These are phyloP conservation scores for Blastobotrys proliferans DNA, from an alignment of 1,139 yeast species.

Conservation along the genomic window DNA sequence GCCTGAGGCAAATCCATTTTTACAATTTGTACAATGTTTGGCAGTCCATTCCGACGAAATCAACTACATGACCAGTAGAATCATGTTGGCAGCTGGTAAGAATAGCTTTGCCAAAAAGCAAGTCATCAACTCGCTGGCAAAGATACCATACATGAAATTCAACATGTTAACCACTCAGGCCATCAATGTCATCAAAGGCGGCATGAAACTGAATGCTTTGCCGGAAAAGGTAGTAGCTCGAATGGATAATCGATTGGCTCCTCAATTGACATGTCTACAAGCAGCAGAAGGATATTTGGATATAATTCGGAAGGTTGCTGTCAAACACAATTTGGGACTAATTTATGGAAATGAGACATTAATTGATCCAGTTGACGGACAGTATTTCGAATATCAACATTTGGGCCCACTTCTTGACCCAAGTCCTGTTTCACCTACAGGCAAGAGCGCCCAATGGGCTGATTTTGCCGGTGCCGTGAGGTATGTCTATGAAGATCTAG, in stretches of 20 bases:
- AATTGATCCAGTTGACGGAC: slow-evolving; percentile 15
- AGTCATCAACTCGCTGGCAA: slow-evolving; percentile 4
- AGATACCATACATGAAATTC: slow-evolving; percentile 27
- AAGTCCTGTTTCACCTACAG: slow-evolving; percentile 53
- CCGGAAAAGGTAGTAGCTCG: slow-evolving; percentile 60
- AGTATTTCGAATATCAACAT: slow-evolving; percentile 1
- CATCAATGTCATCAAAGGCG: slow-evolving; percentile 64
- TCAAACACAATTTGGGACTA: slow-evolving; percentile 46
- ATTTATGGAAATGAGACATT: too few species aligned
- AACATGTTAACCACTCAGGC: slow-evolving; percentile 64
- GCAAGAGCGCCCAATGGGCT: slow-evolving; percentile 48
- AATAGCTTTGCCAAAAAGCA: slow-evolving; percentile 16
- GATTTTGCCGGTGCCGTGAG: slow-evolving; percentile 54
- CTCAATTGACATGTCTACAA: slow-evolving; percentile 45
- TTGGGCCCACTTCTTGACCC: slow-evolving; percentile 41
- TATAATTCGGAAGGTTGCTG: slow-evolving; percentile 42
- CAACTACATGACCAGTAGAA: slow-evolving; percentile 20
- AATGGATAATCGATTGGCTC: slow-evolving; percentile 57
- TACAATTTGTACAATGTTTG: slow-evolving; percentile 40
- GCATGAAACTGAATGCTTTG: slow-evolving; percentile 65
- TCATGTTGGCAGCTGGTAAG: slow-evolving; percentile 18
- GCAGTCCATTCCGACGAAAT: slow-evolving; percentile 22
- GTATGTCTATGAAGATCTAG: slow-evolving; percentile 52
- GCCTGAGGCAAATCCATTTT: slow-evolving; percentile 49
- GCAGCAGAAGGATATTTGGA: slow-evolving; percentile 40